These are phyloP conservation scores for Coemansia sp. DNA, from an alignment of 192 early-diverging fungal genomes.

Conservation along the genomic window DNA sequence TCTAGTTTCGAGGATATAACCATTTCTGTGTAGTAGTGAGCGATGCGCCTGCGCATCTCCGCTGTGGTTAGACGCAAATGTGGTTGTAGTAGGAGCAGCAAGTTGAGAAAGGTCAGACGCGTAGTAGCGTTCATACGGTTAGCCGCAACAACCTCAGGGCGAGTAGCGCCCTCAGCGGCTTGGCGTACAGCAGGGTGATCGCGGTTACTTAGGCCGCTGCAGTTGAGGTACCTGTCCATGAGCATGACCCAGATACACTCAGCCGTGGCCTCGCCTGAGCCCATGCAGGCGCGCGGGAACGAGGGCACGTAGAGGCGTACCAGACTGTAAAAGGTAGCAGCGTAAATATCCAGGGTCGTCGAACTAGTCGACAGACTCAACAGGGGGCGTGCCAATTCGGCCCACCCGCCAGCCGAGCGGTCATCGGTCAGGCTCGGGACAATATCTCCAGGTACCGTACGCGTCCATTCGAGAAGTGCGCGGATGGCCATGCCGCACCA, in stretches of 20 bases:
- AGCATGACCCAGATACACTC: constrained; percentile 49
- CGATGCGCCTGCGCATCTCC: constrained; percentile 37
- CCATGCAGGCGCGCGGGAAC: constrained; percentile 53
- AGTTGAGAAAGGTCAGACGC: constrained; percentile 49
- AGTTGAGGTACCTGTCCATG: constrained; percentile 53
- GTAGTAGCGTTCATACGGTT: constrained; percentile 54
- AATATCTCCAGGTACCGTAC: constrained; percentile 41
- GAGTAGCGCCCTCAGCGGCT: constrained; percentile 3
- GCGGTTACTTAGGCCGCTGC: constrained; percentile 38
- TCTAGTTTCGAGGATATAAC: constrained; percentile 44
- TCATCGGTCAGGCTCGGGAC: constrained; percentile 46
- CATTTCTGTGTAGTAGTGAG: constrained; percentile 49
- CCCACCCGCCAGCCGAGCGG: constrained; percentile 36
- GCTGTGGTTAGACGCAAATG: constrained; percentile 23
- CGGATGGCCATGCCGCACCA: constrained; percentile 54
- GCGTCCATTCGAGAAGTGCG: constrained; percentile 49
- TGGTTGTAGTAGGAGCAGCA: constrained; percentile 43
- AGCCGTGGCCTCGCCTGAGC: constrained; percentile 29
- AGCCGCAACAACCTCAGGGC: constrained; percentile 47
- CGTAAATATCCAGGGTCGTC: constrained; percentile 51
- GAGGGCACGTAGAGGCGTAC: constrained; percentile 36
- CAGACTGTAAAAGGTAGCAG: constrained; percentile 47
- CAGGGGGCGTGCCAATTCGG: constrained; percentile 47
- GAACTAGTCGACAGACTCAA: constrained; percentile 51
- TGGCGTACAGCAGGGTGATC: constrained; percentile 18